These are phyloP conservation scores for Backusella circina DNA, from an alignment of 192 early-diverging fungal species.

Conservation along the genomic window DNA sequence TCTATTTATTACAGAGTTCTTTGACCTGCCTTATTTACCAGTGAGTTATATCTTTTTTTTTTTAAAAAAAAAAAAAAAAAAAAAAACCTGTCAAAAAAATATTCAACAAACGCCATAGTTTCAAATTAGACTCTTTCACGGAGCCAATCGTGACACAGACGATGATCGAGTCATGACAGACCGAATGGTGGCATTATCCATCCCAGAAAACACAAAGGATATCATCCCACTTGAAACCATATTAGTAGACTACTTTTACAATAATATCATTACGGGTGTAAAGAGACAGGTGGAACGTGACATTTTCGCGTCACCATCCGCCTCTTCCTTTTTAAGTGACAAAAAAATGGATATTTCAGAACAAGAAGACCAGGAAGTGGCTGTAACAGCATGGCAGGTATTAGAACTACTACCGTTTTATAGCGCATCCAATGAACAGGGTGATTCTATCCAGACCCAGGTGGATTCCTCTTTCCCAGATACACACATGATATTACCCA, in stretches of 20 bases:
- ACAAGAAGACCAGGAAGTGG: constrained; percentile 36
- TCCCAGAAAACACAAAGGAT: constrained; percentile 9
- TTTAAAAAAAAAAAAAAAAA: background rate
- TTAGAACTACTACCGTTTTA: constrained; percentile 69
- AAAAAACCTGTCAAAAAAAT: background rate
- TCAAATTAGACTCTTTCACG: constrained; percentile 61
- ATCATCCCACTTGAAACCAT: constrained; percentile 47
- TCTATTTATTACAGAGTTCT: constrained; percentile 59
- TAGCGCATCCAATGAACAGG: constrained; percentile 62
- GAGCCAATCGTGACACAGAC: constrained; percentile 56
- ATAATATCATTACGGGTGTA: constrained; percentile 56
- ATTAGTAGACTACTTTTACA: constrained; percentile 60
- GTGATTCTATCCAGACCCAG: constrained; percentile 36
- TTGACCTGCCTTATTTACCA: constrained; percentile 66
- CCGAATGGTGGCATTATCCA: constrained; percentile 40
- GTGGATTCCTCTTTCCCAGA: constrained; percentile 50
- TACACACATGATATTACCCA: constrained; percentile 57
- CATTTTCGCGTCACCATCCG: background rate
- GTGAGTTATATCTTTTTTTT: constrained; percentile 45
- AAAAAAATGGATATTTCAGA: background rate
- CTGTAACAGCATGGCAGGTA: constrained; percentile 68
- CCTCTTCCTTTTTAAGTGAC: no score
- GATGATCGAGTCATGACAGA: constrained; percentile 68
- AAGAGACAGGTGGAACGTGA: constrained; percentile 33
- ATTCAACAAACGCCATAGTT: constrained; percentile 15